A percentile compares a stretch with the other conserved stretches of the same genome.
Evolutionary conservation across 1,284 basidiomycete species (phyloP).

Genomic region (Ceratobasidium sp.): DNA sequence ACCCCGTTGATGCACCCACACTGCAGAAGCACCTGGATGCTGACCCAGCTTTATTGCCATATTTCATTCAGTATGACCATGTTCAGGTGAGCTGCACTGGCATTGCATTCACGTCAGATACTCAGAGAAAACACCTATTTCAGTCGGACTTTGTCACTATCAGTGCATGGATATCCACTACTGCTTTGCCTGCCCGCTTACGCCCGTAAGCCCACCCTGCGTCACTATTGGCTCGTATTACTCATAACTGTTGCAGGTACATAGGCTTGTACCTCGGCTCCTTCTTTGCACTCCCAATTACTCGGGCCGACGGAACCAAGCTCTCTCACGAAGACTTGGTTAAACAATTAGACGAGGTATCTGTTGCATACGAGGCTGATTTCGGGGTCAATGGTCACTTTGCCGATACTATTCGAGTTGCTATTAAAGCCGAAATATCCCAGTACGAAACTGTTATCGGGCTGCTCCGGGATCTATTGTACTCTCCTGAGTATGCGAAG

Average conservation of each 20-base stretch:
- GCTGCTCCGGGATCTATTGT: constrained; percentile 92
- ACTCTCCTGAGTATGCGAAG: constrained; percentile 78
- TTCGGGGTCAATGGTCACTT: constrained; percentile 77
- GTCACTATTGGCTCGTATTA: constrained; percentile 12
- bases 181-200: constrained; percentile 71
- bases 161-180: constrained; percentile 79
- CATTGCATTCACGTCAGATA: constrained; percentile 5
- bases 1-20: constrained; percentile 50
- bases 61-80: constrained; percentile 91
- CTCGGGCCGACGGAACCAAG: constrained; percentile 69
- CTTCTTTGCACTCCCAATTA: constrained; percentile 90
- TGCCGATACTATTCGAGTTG: constrained; percentile 76
- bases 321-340: constrained; percentile 90
- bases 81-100: constrained; percentile 64
- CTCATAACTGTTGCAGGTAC: constrained; percentile 58
- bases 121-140: constrained; percentile 44
- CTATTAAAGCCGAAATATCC: constrained; percentile 81
- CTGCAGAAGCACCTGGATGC: constrained; percentile 72
- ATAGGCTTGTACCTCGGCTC: constrained; percentile 83
- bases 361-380: constrained; percentile 82
- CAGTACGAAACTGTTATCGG: constrained; percentile 83
- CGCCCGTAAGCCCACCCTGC: constrained; percentile 66
- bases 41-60: constrained; percentile 76
- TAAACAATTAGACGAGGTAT: constrained; percentile 88
- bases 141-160: constrained; percentile 92